phyloP scores from a whole-genome alignment of 116 monocot genomes.

The Cymodocea nodosa region DNA sequence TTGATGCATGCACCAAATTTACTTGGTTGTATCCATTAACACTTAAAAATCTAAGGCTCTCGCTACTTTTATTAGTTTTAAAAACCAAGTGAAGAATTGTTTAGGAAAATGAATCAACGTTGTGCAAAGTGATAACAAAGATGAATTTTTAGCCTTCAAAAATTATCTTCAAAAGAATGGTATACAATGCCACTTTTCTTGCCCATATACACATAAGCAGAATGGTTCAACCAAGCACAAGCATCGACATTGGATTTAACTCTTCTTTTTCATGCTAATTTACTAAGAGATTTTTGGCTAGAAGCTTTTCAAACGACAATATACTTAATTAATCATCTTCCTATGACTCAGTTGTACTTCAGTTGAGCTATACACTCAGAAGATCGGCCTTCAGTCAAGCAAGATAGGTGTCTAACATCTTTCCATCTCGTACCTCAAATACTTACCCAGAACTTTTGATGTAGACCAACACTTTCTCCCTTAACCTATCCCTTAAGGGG shows the following conservation, averaged over 20 bases:
- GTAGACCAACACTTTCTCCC: no score
- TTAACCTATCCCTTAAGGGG: not conserved
- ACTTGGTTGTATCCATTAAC: no score
- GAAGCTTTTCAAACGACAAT: not conserved
- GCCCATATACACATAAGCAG: not conserved
- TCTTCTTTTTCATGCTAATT: not conserved
- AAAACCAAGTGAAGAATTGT: not conserved
- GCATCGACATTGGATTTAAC: not conserved
- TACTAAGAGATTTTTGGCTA: not conserved
- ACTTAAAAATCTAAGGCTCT: not conserved
- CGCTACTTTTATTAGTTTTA: not conserved
- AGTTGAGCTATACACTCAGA: no score
- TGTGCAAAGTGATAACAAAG: not conserved
- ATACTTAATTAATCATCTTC: constrained; percentile 1
- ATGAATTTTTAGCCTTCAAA: not conserved
- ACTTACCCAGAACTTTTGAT: no score
- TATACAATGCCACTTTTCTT: not conserved
- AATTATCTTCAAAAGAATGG: not conserved
- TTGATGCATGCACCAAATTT: no score
- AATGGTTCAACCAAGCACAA: not conserved
- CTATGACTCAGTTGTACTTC: no score
- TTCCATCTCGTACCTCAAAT: no score
- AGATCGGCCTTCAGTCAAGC: no score
- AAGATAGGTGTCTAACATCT: no score
- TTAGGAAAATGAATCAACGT: not conserved